These are phyloP conservation scores for Candida xyloterini DNA, from an alignment of 805 yeast genomes.

Conservation along the genomic window DNA sequence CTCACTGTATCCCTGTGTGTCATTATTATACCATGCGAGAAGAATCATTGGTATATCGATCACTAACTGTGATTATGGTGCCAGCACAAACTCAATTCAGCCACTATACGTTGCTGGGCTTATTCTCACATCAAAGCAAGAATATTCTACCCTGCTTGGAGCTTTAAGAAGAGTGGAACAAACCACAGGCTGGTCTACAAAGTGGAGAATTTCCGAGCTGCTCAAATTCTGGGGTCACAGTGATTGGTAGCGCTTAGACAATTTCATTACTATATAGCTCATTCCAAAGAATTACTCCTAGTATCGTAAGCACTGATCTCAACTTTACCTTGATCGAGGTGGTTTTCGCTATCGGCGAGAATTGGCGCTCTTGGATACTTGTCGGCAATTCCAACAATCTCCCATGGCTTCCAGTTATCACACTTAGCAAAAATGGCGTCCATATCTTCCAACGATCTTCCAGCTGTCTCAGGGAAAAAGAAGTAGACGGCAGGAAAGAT, in stretches of 20 bases:
- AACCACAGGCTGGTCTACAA: constrained; percentile 28
- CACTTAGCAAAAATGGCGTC: constrained; percentile 32
- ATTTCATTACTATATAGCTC: neutral
- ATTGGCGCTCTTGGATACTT: constrained; percentile 22
- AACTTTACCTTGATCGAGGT: constrained; percentile 1
- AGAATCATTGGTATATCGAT: constrained; percentile 36
- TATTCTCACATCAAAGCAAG: constrained; percentile 22
- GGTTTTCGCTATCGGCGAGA: neutral
- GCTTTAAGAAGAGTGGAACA: constrained; percentile 26
- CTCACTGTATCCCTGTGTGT: constrained; percentile 15
- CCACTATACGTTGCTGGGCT: constrained; percentile 29
- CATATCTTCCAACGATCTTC: constrained; percentile 46
- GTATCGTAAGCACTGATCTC: neutral
- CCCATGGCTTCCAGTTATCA: constrained; percentile 41
- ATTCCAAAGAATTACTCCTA: neutral
- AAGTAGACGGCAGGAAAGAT: constrained; percentile 42
- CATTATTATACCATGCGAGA: constrained; percentile 36
- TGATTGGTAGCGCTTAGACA: neutral
- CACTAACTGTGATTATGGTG: constrained; percentile 30
- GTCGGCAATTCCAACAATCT: constrained; percentile 37
- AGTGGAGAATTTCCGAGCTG: constrained; percentile 27
- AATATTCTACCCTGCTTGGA: constrained; percentile 24
- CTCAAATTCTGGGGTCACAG: constrained; percentile 25
- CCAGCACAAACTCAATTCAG: constrained; percentile 26
- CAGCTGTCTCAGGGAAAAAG: constrained; percentile 47